Evolutionary conservation across 306 rosid species (phyloP).

Genomic region (Ochetophila trinervis): DNA sequence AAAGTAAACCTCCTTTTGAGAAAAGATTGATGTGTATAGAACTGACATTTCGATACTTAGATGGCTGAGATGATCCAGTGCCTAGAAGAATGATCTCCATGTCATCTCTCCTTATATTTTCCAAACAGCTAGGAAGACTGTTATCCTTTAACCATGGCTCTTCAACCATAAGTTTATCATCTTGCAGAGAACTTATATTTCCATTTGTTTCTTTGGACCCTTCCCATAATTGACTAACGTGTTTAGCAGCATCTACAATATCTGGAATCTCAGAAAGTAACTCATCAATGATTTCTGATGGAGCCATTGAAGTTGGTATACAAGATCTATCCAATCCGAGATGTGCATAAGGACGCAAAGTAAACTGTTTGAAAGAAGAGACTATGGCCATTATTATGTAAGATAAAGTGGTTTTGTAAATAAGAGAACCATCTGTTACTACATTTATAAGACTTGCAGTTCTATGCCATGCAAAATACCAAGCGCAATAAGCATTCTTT

Average conservation of each 20-base stretch:
- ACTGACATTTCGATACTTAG: slow-evolving; percentile 88
- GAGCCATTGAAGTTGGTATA: slow-evolving; percentile 47
- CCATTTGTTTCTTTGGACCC: slow-evolving; percentile 37
- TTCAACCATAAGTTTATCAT: slow-evolving; percentile 46
- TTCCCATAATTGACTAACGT: slow-evolving; percentile 59
- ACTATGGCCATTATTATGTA: background rate
- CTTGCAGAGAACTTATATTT: slow-evolving; percentile 29
- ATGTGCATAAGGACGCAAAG: slow-evolving; percentile 73
- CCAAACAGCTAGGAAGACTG: slow-evolving; percentile 69
- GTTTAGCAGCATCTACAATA: slow-evolving; percentile 62
- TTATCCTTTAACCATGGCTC: slow-evolving; percentile 74
- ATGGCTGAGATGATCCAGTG: slow-evolving; percentile 97
- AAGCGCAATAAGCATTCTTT: no score
- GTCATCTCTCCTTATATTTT: slow-evolving; percentile 78
- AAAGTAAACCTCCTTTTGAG: slow-evolving; percentile 71
- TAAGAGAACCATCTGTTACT: background rate
- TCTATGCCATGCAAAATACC: background rate
- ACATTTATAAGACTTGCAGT: background rate
- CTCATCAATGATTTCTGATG: slow-evolving; percentile 56
- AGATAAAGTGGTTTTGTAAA: background rate
- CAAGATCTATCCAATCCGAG: slow-evolving; percentile 80
- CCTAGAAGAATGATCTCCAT: slow-evolving; percentile 95
- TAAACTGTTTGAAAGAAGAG: slow-evolving; percentile 52
- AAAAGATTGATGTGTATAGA: slow-evolving; percentile 85
- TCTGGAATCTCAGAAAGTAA: slow-evolving; percentile 78